A percentile compares a stretch with the other conserved stretches of the same genome.
These are phyloP conservation scores for Arthrinium phaeospermum DNA, from an alignment of 2,329 filamentous ascomycete species.

Conservation along the genomic window DNA sequence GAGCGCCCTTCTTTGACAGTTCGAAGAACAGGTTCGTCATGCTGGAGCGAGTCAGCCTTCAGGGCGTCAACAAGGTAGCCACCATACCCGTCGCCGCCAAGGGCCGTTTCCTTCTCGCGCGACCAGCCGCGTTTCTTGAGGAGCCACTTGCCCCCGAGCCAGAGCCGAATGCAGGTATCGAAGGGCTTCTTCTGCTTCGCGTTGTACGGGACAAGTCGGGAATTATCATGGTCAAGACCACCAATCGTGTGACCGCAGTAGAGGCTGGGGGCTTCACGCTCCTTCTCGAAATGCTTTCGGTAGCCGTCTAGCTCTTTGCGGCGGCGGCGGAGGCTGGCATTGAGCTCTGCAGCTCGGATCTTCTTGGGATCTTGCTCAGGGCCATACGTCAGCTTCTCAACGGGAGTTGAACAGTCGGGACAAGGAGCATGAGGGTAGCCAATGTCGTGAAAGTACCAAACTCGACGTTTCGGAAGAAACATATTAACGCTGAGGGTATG, in stretches of 20 bases:
- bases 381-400: slow-evolving; percentile 28
- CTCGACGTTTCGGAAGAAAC: slow-evolving; percentile 55
- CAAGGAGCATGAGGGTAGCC: slow-evolving; percentile 53
- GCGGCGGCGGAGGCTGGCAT: slow-evolving; percentile 26
- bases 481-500: slow-evolving; percentile 61
- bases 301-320: slow-evolving; percentile 33
- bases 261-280: slow-evolving; percentile 39
- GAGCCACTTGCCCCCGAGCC: slow-evolving; percentile 49
- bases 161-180: slow-evolving; percentile 53
- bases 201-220: slow-evolving; percentile 52
- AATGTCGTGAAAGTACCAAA: slow-evolving; percentile 57
- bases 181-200: slow-evolving; percentile 52
- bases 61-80: slow-evolving; percentile 44
- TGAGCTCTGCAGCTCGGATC: slow-evolving; percentile 20
- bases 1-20: background rate
- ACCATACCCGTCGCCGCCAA: slow-evolving; percentile 50
- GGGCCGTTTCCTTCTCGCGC: slow-evolving; percentile 44
- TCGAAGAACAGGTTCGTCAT: background rate
- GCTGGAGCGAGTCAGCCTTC: slow-evolving; percentile 20
- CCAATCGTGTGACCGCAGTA: slow-evolving; percentile 51
- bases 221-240: slow-evolving; percentile 50
- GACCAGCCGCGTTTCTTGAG: slow-evolving; percentile 49
- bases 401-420: slow-evolving; percentile 42
- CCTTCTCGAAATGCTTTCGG: slow-evolving; percentile 43
- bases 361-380: slow-evolving; percentile 24